Conservation (phyloP, 495 filamentous ascomycete genomes). For the Trichoderma reesei region DNA sequence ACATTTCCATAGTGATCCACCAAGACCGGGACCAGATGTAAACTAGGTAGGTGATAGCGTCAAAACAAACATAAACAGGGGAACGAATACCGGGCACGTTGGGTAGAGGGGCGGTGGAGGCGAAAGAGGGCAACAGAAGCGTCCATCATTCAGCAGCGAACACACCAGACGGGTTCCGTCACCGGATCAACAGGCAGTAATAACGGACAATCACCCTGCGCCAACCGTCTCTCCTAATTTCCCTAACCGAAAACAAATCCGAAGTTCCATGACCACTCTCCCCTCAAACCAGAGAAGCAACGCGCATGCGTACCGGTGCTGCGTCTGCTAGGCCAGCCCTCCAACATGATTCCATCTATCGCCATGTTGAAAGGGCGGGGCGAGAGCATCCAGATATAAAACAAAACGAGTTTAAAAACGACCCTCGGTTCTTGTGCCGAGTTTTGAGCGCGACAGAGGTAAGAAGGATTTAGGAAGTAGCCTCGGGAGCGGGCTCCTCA, state of each 20-base stretch:
- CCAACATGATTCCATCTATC: constrained; percentile 8
- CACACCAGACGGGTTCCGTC: neutral
- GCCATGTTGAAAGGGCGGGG: neutral
- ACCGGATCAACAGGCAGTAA: neutral
- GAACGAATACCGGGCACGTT: neutral
- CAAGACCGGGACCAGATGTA: constrained; percentile 5
- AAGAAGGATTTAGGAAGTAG: constrained; percentile 12
- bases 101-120: neutral
- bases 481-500: constrained; percentile 39
- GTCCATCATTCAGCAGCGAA: neutral
- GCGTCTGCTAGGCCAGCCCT: constrained; percentile 1
- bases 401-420: neutral
- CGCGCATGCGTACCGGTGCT: neutral
- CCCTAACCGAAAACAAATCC: constrained; percentile 5
- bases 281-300: constrained; percentile 5
- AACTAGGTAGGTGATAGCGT: constrained; percentile 6
- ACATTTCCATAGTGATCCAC: constrained; percentile 7
- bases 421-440: constrained; percentile 8
- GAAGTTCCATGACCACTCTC: constrained; percentile 1
- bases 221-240: neutral
- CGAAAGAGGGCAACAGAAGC: neutral
- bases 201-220: constrained; percentile 5
- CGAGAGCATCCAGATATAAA: constrained; percentile 8
- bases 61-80: constrained; percentile 6
- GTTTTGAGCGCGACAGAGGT: neutral